phyloP scores from a whole-genome alignment of 2,329 filamentous ascomycete genomes.

The Endoconidiophora polonica region DNA sequence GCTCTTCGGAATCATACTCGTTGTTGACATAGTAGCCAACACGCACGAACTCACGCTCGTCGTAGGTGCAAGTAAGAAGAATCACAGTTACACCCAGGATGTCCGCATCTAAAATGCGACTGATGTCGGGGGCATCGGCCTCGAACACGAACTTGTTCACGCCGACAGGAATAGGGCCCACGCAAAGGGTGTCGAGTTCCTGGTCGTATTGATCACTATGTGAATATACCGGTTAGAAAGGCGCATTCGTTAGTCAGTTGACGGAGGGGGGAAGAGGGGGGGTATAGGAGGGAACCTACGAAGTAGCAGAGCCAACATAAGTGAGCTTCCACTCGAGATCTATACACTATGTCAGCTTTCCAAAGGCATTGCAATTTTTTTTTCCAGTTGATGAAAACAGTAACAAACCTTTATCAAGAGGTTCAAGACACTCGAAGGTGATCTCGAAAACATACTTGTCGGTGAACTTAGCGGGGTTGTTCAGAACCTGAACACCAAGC shows the following conservation, averaged over 20 bases:
- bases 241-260: background rate
- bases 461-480: slow-evolving; percentile 91
- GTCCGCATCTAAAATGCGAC: slow-evolving; percentile 83
- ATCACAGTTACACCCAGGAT: slow-evolving; percentile 95
- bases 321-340: slow-evolving; percentile 99
- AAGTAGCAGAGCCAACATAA: slow-evolving; percentile 95
- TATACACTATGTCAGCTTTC: slow-evolving; percentile 23
- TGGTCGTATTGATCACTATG: slow-evolving; percentile 86
- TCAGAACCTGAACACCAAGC: slow-evolving; percentile 84
- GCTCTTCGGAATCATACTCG: slow-evolving; percentile 85
- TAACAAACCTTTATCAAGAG: slow-evolving; percentile 67
- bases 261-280: background rate
- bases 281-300: slow-evolving; percentile 39
- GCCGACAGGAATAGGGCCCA: slow-evolving; percentile 91
- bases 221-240: background rate
- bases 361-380: background rate
- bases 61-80: slow-evolving; percentile 89
- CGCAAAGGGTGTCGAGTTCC: slow-evolving; percentile 90
- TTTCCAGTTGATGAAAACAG: background rate
- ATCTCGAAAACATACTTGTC: slow-evolving; percentile 95
- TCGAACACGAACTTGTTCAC: slow-evolving; percentile 99
- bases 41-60: slow-evolving; percentile 88
- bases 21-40: slow-evolving; percentile 99
- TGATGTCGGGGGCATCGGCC: slow-evolving; percentile 79
- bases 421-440: slow-evolving; percentile 93